Evolutionary conservation across 1,139 yeast genomes (phyloP), one percentile per base, ranked within the genome.

Genomic region (Blastobotrys petasosporus): DNA sequence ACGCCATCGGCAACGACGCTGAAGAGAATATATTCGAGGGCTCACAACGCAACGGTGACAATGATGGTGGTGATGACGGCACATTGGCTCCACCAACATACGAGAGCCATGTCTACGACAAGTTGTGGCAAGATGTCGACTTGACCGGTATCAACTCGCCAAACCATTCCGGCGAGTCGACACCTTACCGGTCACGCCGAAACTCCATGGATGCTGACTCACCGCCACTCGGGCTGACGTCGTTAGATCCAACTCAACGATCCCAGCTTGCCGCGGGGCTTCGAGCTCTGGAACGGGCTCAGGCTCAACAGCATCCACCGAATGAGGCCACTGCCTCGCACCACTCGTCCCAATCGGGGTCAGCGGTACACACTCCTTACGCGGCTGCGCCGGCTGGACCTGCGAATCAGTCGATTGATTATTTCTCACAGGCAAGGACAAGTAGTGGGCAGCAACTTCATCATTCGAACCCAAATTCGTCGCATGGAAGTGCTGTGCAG

Each of bases 61-160:
- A 69, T 38, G 32, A 52, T 47, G 28, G 44, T 7, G 44, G 31
- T 23, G 28, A 32, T 9, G 15, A 30, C 17, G 11, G 36, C 51
- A 46, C 48, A 17, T 46, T 51, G 13, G 95, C 97, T 0, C 97
- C 97, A 2, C 98, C 98, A 28, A 75, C 84, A 51, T 92, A 92
- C 61, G 88, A 82, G 52, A 80, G 75, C 51, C 95, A 87, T 62
- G 78, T 88, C 32, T 88, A 85, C 64, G 98, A 92, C 64, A 69
- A 88, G 47, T 67, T 92, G 34, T 90, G 90, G 90, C 73, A 76
- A 32, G 95, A 84, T 47, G 71, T 80, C 3, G 62, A 74, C 2
- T 66, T 73, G 9, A 74, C 82, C 2, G n/a, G 12, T 6, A 17
- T 41, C 33, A 82, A 79, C 31, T 73, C 84, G 1, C 85, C 87